phyloP scores from a whole-genome alignment of 176 grass and related monocot species.

The Cenchrus purpureus region DNA sequence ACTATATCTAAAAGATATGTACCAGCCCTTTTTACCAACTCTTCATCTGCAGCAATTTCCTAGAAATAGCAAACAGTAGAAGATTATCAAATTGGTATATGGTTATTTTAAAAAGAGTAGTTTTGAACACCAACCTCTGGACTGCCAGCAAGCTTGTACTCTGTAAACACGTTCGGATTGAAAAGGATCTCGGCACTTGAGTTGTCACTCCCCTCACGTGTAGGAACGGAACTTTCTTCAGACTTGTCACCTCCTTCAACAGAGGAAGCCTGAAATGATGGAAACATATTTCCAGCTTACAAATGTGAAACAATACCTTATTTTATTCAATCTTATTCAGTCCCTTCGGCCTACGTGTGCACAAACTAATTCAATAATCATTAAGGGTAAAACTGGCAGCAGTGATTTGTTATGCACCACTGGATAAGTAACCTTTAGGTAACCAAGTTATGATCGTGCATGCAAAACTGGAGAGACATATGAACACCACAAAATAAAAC shows the following conservation, averaged over 20 bases:
- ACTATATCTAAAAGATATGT: conserved; percentile 76
- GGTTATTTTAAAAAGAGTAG: conserved; percentile 37
- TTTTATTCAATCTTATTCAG: not conserved
- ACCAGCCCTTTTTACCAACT: conserved; percentile 73
- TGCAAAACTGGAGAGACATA: not conserved
- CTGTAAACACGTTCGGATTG: conserved; percentile 96
- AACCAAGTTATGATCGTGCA: conserved; percentile 4
- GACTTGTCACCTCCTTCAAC: conserved; percentile 38
- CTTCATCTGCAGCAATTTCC: conserved; percentile 85
- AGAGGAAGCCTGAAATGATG: conserved; percentile 46
- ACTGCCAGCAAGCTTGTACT: conserved; percentile 87
- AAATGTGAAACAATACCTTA: not conserved
- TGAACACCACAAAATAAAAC: not conserved
- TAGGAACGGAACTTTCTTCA: conserved; percentile 36
- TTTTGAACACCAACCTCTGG: conserved; percentile 67
- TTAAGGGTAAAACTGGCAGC: not conserved
- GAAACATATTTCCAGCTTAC: conserved; percentile 16
- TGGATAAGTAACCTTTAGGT: not conserved
- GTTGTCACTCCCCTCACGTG: conserved; percentile 14
- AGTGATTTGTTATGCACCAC: not conserved
- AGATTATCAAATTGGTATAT: conserved; percentile 28
- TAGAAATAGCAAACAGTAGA: conserved; percentile 44
- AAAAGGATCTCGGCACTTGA: conserved; percentile 68
- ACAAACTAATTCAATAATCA: not conserved
- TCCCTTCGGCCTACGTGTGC: not conserved